Evolutionary conservation across 2,329 filamentous ascomycete species (phyloP), one percentile per base, ranked within the genome.

Genomic region (Exophiala viscosa): DNA sequence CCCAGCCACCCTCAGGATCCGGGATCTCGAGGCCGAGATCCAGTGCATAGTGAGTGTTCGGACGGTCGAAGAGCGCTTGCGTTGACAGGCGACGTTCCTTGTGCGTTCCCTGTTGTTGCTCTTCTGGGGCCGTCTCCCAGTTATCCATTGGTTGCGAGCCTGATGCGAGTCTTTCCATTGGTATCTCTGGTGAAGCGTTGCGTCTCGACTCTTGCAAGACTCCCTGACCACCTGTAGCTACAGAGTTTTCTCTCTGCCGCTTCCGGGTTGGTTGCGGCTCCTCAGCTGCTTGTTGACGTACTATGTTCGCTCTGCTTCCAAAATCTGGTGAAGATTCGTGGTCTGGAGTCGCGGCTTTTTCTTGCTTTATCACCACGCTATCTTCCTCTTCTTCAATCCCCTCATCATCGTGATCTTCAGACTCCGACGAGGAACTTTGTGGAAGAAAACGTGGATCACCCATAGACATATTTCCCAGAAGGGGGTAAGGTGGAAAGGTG

Each of bases 1-100:
- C 62, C 59, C 63, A 65, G 8, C 62, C 62, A 33, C 58, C 64
- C 35, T 63, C 57, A 2, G 63, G 63, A 14, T 60, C 46, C n/a
- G 62, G 60, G n/a, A 66, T 20, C 4, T 61, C 59, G 35, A 64
- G 48, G 23, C 57, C 54, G 4, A 54, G 18, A n/a, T 44, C 23
- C 38, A 53, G 32, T 31, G 50, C 47, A 17, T 28, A 45, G 10
- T 40, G 5, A 32, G 23, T 28, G 18, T 39, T 28, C 3, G 36
- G 17, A 28, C 31, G 28, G n/a, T 60, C 41, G 28, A 57, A 60
- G 13, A 60, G 45, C 7, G 47, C 52, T 38, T 54, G 55, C 9
- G 54, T 59, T 10, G 48, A 48, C 15, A 55, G 11, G 13, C 50
- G 42, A 2, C 17, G 8, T n/a, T 23, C 20, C 13, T 36, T 32